A percentile compares a stretch with the other conserved stretches of the same genome.
Conservation (phyloP, 306 rosid species). For the Cyamopsis tetragonoloba region DNA sequence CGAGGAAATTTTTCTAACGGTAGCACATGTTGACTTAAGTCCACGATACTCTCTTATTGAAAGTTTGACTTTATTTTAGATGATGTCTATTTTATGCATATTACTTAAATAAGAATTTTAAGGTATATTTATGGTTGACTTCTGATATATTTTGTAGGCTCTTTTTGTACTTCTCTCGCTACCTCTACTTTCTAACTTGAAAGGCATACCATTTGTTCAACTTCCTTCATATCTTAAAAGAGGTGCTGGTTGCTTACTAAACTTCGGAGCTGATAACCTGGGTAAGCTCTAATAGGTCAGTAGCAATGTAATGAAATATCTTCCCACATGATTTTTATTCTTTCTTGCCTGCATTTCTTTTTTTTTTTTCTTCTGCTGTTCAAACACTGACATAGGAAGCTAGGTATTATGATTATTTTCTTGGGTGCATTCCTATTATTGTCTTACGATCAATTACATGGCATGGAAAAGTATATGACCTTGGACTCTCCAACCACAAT, state of each 20-base stretch:
- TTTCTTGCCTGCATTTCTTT: neutral
- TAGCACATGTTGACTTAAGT: neutral
- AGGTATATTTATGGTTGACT: constrained; percentile 6
- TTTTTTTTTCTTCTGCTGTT: constrained; percentile 19
- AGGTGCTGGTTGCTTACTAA: constrained; percentile 77
- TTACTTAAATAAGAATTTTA: neutral
- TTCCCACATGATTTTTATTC: constrained; percentile 19
- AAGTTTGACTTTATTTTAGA: constrained; percentile 1
- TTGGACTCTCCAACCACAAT: neutral
- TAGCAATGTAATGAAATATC: neutral
- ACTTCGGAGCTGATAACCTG: constrained; percentile 53
- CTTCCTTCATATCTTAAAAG: constrained; percentile 77
- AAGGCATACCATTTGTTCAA: constrained; percentile 65
- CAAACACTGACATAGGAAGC: constrained; percentile 9
- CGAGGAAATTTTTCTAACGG: neutral
- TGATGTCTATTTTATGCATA: constrained; percentile 12
- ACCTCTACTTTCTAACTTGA: constrained; percentile 69
- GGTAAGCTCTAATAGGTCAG: constrained; percentile 36
- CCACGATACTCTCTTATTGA: neutral
- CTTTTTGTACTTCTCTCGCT: constrained; percentile 70
- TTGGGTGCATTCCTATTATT: constrained; percentile 2
- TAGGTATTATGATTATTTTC: constrained; percentile 4
- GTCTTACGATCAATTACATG: neutral
- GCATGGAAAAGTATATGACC: neutral
- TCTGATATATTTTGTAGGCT: constrained; percentile 49